phyloP scores from a whole-genome alignment of 2,329 filamentous ascomycete species.

The Cladosporium sphaerospermum region DNA sequence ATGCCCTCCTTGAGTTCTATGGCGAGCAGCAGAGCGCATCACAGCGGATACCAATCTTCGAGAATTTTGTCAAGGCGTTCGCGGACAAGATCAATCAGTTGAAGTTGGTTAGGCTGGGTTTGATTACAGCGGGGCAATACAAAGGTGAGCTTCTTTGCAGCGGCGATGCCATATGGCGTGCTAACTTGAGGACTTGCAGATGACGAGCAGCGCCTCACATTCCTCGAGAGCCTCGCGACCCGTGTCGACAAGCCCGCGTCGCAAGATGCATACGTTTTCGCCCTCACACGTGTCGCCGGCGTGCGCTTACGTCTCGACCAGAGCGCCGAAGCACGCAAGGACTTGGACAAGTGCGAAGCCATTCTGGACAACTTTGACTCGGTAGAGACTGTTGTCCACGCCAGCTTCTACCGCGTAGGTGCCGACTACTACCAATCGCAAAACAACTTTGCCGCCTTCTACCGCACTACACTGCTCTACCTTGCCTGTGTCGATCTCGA shows the following conservation, averaged over 20 bases:
- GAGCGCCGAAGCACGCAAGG: conserved; percentile 74
- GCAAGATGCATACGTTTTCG: conserved; percentile 93
- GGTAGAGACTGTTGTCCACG: conserved; percentile 91
- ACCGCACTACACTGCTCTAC: conserved; percentile 95
- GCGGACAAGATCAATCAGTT: conserved; percentile 98
- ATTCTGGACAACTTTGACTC: conserved; percentile 89
- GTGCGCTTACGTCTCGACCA: conserved; percentile 78
- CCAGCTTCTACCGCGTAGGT: conserved; percentile 91
- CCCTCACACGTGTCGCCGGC: conserved; percentile 79
- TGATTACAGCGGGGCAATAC: conserved; percentile 82
- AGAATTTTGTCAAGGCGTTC: conserved; percentile 91
- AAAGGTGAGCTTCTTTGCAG: conserved; percentile 48
- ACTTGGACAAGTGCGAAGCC: conserved; percentile 79
- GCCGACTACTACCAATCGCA: conserved; percentile 89
- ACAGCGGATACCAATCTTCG: conserved; percentile 85
- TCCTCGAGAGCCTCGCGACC: conserved; percentile 74
- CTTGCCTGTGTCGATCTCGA: conserved; percentile 88
- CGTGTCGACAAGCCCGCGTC: conserved; percentile 89
- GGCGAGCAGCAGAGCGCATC: conserved; percentile 70
- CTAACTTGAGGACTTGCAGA: conserved; percentile 50
- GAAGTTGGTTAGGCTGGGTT: conserved; percentile 84
- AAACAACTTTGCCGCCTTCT: conserved; percentile 91
- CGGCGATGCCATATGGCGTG: not conserved
- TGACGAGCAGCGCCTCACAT: conserved; percentile 76
- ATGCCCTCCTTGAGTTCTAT: conserved; percentile 83